Percentiles rank a stretch among this genome's conserved stretches.
Conservation (phyloP, 768 basidiomycete species). For the Macrolepiota fuliginosa region DNA sequence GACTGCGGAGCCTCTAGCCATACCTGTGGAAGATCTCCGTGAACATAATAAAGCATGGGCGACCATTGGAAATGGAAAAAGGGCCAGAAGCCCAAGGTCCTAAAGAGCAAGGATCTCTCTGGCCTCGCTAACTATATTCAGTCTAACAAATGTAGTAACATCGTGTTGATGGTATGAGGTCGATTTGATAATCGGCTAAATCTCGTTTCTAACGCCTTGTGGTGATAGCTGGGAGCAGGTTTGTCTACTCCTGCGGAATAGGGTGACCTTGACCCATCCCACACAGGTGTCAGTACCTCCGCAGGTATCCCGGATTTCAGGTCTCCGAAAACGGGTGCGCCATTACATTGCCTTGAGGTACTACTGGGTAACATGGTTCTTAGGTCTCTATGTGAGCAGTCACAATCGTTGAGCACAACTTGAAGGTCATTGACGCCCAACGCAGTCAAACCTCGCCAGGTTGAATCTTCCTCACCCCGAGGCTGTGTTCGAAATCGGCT, state of each 20-base stretch:
- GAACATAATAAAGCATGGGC: neutral
- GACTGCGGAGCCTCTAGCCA: neutral
- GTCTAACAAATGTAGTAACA: slow-evolving; percentile 62
- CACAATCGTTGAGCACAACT: neutral
- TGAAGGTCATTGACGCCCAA: neutral
- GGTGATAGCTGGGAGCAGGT: slow-evolving; percentile 66
- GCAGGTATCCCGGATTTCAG: slow-evolving; percentile 91
- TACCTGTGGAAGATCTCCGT: neutral
- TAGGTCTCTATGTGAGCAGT: slow-evolving; percentile 54
- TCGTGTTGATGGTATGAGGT: slow-evolving; percentile 68
- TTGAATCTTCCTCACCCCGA: slow-evolving; percentile 89
- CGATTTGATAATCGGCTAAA: slow-evolving; percentile 10
- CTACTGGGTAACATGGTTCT: neutral
- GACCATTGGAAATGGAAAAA: neutral
- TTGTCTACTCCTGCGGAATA: slow-evolving; percentile 18
- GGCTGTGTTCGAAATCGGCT: slow-evolving; percentile 91
- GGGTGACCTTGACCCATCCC: neutral
- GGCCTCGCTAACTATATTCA: slow-evolving; percentile 65
- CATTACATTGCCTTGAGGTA: neutral
- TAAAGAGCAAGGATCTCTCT: slow-evolving; percentile 26
- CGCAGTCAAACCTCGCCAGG: slow-evolving; percentile 73
- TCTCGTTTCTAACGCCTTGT: slow-evolving; percentile 2
- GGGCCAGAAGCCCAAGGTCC: slow-evolving; percentile 21
- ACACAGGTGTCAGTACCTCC: slow-evolving; percentile 69
- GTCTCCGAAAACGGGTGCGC: slow-evolving; percentile 76